phyloP scores from a whole-genome alignment of 352 stramenopile genomes.

The Nothophytophthora sp. region DNA sequence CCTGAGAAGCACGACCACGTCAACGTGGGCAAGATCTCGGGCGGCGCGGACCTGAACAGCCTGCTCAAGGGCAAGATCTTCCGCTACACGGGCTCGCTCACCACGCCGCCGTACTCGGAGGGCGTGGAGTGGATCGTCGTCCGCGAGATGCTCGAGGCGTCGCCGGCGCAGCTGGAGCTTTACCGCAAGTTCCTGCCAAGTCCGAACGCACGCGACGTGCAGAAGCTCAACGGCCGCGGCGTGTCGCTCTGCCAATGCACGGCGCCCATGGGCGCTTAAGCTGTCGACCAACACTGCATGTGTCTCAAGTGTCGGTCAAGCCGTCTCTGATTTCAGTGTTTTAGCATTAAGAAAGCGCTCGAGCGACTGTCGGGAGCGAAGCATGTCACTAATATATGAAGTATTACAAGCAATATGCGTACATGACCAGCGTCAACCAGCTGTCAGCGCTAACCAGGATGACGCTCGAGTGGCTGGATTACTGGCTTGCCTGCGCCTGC shows the following conservation, averaged over 20 bases:
- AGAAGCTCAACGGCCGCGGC: slow-evolving; percentile 47
- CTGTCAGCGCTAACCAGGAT: slow-evolving; percentile 1
- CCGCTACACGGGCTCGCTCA: slow-evolving; percentile 67
- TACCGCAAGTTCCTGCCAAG: slow-evolving; percentile 44
- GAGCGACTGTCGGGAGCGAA: no score
- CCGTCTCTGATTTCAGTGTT: no score
- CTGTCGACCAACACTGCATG: no score
- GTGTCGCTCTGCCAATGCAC: slow-evolving; percentile 30
- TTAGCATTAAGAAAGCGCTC: no score
- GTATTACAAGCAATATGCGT: slow-evolving; percentile 4
- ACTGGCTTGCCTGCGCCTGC: neutral
- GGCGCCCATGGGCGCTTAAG: slow-evolving; percentile 19
- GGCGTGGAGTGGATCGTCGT: slow-evolving; percentile 73
- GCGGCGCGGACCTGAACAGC: slow-evolving; percentile 20
- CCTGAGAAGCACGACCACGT: slow-evolving; percentile 23
- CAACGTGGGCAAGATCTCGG: slow-evolving; percentile 30
- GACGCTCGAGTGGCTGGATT: no score
- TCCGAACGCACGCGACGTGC: slow-evolving; percentile 53
- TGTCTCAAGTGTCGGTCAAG: no score
- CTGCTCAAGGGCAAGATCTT: slow-evolving; percentile 46
- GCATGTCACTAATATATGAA: no score
- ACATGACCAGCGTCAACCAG: slow-evolving; percentile 9
- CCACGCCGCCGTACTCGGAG: slow-evolving; percentile 75
- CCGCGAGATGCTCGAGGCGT: slow-evolving; percentile 47
- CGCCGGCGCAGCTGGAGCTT: slow-evolving; percentile 43